Percentiles rank a stretch among this genome's conserved stretches.
phyloP scores from a whole-genome alignment of 495 filamentous ascomycete species.

The Glarea lozoyensis region DNA sequence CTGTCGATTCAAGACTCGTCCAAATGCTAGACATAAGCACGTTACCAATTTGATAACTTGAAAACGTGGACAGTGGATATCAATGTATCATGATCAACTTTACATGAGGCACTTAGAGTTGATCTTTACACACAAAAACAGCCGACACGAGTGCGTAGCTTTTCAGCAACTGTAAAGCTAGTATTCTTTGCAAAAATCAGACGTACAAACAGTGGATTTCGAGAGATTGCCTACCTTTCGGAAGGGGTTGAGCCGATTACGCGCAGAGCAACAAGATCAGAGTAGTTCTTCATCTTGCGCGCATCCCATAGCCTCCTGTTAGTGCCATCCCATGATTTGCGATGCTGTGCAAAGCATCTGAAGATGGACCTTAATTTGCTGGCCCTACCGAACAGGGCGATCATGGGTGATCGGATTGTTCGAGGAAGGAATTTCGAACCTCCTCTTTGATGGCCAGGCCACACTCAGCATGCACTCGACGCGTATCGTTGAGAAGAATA shows the following conservation, averaged over 20 bases:
- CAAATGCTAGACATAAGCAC: conserved; percentile 1
- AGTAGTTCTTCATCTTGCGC: neutral
- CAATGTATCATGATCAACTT: conserved; percentile 14
- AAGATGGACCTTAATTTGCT: neutral
- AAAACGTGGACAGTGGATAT: neutral
- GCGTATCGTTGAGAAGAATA: too few relatives aligned
- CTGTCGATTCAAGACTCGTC: conserved; percentile 1
- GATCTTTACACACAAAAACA: conserved; percentile 2
- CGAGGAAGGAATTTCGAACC: too few relatives aligned
- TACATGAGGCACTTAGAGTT: conserved; percentile 9
- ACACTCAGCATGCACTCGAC: too few relatives aligned
- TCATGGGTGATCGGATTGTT: too few relatives aligned
- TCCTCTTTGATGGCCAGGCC: too few relatives aligned
- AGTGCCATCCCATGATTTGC: too few relatives aligned
- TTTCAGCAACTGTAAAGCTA: too few relatives aligned
- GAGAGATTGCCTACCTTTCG: conserved; percentile 9
- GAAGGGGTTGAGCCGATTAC: conserved; percentile 6
- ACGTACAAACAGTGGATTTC: too few relatives aligned
- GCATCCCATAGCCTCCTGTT: neutral
- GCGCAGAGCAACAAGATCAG: conserved; percentile 1
- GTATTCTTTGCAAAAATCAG: too few relatives aligned
- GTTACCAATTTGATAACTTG: neutral
- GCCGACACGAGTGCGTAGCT: neutral
- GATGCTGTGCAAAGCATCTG: neutral
- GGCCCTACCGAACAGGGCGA: too few relatives aligned